These are phyloP conservation scores for Pythium phragmitis DNA, from an alignment of 352 stramenopile genomes.

Conservation along the genomic window DNA sequence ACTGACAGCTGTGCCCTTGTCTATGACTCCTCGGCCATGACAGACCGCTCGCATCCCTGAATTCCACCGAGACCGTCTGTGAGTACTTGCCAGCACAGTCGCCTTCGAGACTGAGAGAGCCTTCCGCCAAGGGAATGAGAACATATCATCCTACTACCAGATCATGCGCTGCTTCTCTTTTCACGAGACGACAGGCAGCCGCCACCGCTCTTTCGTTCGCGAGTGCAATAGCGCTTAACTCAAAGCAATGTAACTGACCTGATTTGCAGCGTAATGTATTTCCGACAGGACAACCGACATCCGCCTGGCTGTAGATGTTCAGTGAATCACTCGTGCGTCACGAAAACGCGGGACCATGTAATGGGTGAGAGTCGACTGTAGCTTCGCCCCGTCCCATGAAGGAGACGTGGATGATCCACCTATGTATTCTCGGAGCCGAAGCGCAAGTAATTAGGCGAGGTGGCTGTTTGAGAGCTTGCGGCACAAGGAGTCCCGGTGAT, in stretches of 20 bases:
- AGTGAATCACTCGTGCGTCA: slow-evolving; percentile 7
- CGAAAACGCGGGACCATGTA: background rate
- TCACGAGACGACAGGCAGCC: background rate
- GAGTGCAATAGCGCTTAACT: no score
- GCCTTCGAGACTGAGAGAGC: background rate
- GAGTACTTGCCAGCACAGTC: background rate
- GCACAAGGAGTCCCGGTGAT: slow-evolving; percentile 36
- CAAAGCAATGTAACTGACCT: no score
- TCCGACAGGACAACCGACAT: no score
- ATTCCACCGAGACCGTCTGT: background rate
- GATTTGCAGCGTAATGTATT: no score
- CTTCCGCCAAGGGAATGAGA: slow-evolving; percentile 1
- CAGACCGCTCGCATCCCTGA: no score
- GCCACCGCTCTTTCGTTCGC: background rate
- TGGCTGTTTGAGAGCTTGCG: slow-evolving; percentile 48
- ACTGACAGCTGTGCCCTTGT: no score
- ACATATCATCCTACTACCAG: slow-evolving; percentile 19
- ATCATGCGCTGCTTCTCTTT: slow-evolving; percentile 19
- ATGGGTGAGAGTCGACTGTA: slow-evolving; percentile 8
- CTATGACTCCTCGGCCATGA: no score
- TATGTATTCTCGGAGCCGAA: slow-evolving; percentile 30
- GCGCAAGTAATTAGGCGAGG: slow-evolving; percentile 29
- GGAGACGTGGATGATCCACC: slow-evolving; percentile 39
- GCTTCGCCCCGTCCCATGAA: slow-evolving; percentile 27
- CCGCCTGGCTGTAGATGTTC: background rate